Base-by-base conservation (phyloP, 2,329 filamentous ascomycete genomes). In the Paecilomyces formosus region DNA sequence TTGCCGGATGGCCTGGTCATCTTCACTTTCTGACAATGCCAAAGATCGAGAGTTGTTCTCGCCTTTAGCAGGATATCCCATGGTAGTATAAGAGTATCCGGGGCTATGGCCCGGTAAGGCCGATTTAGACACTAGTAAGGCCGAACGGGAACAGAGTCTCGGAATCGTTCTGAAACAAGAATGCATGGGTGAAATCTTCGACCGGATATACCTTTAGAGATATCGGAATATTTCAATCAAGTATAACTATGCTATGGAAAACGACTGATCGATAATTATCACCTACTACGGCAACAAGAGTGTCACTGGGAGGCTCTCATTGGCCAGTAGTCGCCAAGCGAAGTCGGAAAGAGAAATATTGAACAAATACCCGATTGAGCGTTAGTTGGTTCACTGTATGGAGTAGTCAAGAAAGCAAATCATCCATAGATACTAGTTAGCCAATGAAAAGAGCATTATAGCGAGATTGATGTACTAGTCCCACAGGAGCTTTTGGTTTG, bases 21-120 rank as follows among this genome's bases (percentile, higher is more conserved):
- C 84, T 57, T 85, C 74, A 0, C 61, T 59, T 15, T 70, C 61
- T 0, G 70, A 58, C 31, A 85, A 76, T 2, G 79, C 78, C 11
- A 85, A 71, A 1, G 77, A 72, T 21, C 55, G 63, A 52, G 61
- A 60, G 5, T 3, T 9, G 8, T 18, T 45, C 3, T 45, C 15
- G 15, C 39, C 18, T 18, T 9, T 8, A 45, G 39, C 39, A n/a
- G 13, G 11, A 18, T 39, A 39, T 39, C 39, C 39, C 39, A 45
- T 45, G 39, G 39, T 18, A 8, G 39, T 21, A 45, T 11, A 12
- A 31, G 30, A 31, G 11, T 45, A 45, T 18, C 13, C 18, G 39
- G 24, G 6, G 24, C 24, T 26, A 26, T 45, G 5, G 39, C 39
- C n/a, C 8, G n/a, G 39, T 18, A 39, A 13, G 35, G 35, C 13